Base-by-base conservation (phyloP, 805 yeast genomes). In the Suhomyces sp. region DNA sequence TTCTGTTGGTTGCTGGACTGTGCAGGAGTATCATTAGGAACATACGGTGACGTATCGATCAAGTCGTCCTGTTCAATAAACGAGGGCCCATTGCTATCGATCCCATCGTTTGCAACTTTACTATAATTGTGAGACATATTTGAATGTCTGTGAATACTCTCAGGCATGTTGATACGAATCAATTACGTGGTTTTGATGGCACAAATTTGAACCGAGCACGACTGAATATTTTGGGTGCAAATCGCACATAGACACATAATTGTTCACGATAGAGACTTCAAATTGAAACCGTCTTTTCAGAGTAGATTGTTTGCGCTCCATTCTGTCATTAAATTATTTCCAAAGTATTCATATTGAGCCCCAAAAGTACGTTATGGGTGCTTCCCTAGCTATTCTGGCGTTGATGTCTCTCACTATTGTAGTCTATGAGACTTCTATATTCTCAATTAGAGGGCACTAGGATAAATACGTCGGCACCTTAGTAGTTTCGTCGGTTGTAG, bases 21-120 rank as follows among this genome's bases (percentile, higher is more conserved):
- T 22, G 46, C 24, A 4, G 35, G 49, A 33, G 23, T 13, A 29
- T 54, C 38, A 51, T 54, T 22, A 44, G 46, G 46, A 52, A 29
- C 47, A 29, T 54, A 56, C 27, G 59, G 56, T 1, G 57, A 42
- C 5, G 50, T 10, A 50, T 35, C 33, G 19, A 66, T 62, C 38
- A 57, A 48, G 49, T 60, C 58, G 15, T 61, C 63, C 19, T 58
- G 58, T 15, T 55, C 63, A 33, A 57, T 52, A 23, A 57, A 51
- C 17, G 58, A 54, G 23, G 50, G 52, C 9, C 12, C 42, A 19
- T 38, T 38, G 38, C 15, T 38, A n/a, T 29, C 40, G 7, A 40
- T 5, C 9, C 29, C 40, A 19, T 41, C 44, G 26, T 15, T 24
- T 12, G 48, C 45, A 7, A 49, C 44, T 42, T 47, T 47, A 24